Evolutionary conservation across 2,329 filamentous ascomycete species (phyloP).

Genomic region (Cladosporium oxysporum): DNA sequence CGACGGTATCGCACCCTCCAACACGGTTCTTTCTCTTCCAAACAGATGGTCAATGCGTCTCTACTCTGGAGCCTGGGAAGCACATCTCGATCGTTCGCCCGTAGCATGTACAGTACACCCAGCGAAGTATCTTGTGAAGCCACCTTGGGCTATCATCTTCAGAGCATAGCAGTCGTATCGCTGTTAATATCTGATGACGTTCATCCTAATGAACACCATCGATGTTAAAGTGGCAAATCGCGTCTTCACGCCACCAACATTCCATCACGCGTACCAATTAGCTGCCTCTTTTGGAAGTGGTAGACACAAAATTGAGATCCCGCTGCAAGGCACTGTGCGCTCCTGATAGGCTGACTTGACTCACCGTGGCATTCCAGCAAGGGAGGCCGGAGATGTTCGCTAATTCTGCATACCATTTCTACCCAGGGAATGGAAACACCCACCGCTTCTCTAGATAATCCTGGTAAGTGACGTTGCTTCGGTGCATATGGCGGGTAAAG

Average conservation of each 20-base stretch:
- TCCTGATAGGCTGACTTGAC: conserved; percentile 19
- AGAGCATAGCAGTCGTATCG: not conserved
- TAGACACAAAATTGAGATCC: conserved; percentile 25
- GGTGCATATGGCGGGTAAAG: conserved; percentile 24
- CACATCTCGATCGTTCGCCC: not conserved
- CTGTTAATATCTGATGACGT: not conserved
- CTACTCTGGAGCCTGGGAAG: not conserved
- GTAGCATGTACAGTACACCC: not conserved
- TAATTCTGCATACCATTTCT: conserved; percentile 33
- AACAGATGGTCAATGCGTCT: conserved; percentile 5
- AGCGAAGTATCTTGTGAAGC: not conserved
- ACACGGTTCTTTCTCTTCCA: not conserved
- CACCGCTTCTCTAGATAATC: conserved; percentile 24
- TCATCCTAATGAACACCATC: not conserved
- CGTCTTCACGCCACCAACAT: conserved; percentile 16
- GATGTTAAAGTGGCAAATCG: not conserved
- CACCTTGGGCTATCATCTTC: not conserved
- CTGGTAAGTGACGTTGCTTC: conserved; percentile 18
- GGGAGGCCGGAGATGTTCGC: conserved; percentile 33
- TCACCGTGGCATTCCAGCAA: conserved; percentile 27
- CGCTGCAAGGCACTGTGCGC: conserved; percentile 25
- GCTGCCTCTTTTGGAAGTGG: conserved; percentile 10
- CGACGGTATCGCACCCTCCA: not conserved
- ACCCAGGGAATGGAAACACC: conserved; percentile 32
- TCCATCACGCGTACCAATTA: conserved; percentile 11